These are phyloP conservation scores for Mycena filopes DNA, from an alignment of 768 basidiomycete species.

Conservation along the genomic window DNA sequence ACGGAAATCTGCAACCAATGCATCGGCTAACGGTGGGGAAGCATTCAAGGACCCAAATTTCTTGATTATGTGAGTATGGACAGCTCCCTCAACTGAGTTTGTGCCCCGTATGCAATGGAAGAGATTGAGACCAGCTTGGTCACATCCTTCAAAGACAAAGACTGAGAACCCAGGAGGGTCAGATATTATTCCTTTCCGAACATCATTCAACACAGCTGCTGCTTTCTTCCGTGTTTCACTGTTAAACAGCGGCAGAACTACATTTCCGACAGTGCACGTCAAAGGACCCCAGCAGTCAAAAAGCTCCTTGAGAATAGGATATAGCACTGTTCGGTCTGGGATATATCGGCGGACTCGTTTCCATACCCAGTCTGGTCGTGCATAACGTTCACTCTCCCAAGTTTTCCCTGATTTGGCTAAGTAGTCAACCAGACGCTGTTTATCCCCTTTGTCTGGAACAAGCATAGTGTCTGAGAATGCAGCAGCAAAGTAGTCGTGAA, in stretches of 20 bases:
- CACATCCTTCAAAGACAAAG: slow-evolving; percentile 25
- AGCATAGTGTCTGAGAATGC: slow-evolving; percentile 35
- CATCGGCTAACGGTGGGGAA: slow-evolving; percentile 34
- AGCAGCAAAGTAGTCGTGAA: slow-evolving; percentile 25
- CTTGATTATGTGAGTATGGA: slow-evolving; percentile 33
- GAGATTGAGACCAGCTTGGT: slow-evolving; percentile 31
- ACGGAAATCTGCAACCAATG: slow-evolving; percentile 32
- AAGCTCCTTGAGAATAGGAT: slow-evolving; percentile 30
- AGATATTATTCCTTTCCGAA: slow-evolving; percentile 31
- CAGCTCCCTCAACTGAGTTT: slow-evolving; percentile 38
- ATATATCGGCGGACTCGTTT: slow-evolving; percentile 27
- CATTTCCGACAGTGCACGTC: background rate
- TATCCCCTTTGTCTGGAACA: slow-evolving; percentile 33
- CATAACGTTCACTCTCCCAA: slow-evolving; percentile 19
- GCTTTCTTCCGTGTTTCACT: slow-evolving; percentile 20
- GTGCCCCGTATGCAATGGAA: slow-evolving; percentile 35
- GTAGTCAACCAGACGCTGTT: too few species aligned
- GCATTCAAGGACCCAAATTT: slow-evolving; percentile 39
- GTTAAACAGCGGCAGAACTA: background rate
- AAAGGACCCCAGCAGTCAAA: slow-evolving; percentile 27
- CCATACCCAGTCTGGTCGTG: slow-evolving; percentile 19
- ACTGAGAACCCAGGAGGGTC: slow-evolving; percentile 32
- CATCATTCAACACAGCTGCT: slow-evolving; percentile 27
- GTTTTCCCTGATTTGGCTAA: slow-evolving; percentile 15
- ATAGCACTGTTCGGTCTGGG: slow-evolving; percentile 27